Evolutionary conservation across 768 basidiomycete species (phyloP).

Genomic region (Tulasnella sp.): DNA sequence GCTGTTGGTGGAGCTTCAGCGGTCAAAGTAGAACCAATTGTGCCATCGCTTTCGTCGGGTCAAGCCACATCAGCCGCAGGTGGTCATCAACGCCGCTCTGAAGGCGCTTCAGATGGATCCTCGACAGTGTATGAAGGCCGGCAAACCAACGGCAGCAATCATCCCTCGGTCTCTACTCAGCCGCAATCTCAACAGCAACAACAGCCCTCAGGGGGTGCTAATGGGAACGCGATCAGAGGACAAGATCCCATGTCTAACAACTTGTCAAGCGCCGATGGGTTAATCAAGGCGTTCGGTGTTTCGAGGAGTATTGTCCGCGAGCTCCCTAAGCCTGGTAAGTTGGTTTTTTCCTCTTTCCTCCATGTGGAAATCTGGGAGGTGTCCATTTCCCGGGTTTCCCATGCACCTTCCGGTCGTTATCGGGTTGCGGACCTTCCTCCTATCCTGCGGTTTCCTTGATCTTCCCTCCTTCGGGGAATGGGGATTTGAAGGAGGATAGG

Average conservation of each 20-base stretch:
- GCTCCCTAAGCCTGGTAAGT: conserved; percentile 53
- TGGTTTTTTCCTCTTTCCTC: neutral
- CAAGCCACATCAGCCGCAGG: conserved; percentile 47
- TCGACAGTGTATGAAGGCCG: conserved; percentile 38
- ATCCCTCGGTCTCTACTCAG: conserved; percentile 26
- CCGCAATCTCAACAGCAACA: conserved; percentile 38
- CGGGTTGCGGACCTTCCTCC: conserved; percentile 8
- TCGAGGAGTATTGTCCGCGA: conserved; percentile 61
- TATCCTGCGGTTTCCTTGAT: neutral
- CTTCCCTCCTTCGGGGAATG: neutral
- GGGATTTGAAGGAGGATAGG: conserved; percentile 13
- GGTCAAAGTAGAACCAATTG: conserved; percentile 25
- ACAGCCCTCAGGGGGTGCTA: conserved; percentile 38
- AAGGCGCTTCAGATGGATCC: conserved; percentile 1
- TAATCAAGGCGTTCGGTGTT: conserved; percentile 60
- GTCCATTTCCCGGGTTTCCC: neutral
- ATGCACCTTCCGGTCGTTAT: neutral
- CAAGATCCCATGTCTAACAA: conserved; percentile 80
- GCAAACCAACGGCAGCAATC: neutral
- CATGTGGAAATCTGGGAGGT: neutral
- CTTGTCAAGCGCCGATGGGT: conserved; percentile 58
- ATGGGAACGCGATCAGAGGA: conserved; percentile 58
- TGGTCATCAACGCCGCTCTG: conserved; percentile 40
- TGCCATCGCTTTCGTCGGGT: conserved; percentile 39
- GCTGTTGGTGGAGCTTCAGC: conserved; percentile 9